Evolutionary conservation across 2,329 filamentous ascomycete species (phyloP).

Genomic region (Tolypocladium album): DNA sequence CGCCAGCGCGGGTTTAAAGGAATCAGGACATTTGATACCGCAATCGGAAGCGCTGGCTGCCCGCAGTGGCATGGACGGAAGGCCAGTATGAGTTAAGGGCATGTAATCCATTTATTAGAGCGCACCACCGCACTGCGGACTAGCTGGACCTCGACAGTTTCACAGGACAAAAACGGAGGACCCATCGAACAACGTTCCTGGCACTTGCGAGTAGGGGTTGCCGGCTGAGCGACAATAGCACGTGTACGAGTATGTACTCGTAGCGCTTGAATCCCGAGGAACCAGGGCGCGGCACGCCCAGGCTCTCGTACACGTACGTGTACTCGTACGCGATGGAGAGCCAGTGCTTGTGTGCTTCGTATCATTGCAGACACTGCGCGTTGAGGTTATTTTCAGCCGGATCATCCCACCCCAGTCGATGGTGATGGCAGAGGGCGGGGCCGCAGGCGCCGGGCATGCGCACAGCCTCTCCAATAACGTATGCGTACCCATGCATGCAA

Average conservation of each 20-base stretch:
- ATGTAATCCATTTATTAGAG: no score
- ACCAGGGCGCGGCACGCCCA: background rate
- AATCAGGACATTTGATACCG: background rate
- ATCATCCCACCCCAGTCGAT: background rate
- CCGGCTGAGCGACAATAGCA: background rate
- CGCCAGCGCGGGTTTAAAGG: background rate
- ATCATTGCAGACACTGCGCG: background rate
- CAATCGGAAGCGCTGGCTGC: background rate
- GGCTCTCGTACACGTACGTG: no score
- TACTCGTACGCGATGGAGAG: no score
- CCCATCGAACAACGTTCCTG: background rate
- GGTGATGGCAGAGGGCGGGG: background rate
- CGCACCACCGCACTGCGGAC: background rate
- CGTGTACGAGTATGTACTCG: no score
- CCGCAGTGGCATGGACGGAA: background rate
- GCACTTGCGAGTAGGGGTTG: background rate
- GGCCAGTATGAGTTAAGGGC: background rate
- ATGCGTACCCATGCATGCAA: background rate
- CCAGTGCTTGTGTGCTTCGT: background rate
- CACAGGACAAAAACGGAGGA: background rate
- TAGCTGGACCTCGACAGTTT: background rate
- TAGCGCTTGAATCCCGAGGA: background rate
- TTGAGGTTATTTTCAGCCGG: background rate
- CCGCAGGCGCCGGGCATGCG: background rate
- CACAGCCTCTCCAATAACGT: background rate